Percentiles rank a stretch among this genome's conserved stretches.
Evolutionary conservation across 306 rosid genomes (phyloP).

Genomic region (Quercus cerris): DNA sequence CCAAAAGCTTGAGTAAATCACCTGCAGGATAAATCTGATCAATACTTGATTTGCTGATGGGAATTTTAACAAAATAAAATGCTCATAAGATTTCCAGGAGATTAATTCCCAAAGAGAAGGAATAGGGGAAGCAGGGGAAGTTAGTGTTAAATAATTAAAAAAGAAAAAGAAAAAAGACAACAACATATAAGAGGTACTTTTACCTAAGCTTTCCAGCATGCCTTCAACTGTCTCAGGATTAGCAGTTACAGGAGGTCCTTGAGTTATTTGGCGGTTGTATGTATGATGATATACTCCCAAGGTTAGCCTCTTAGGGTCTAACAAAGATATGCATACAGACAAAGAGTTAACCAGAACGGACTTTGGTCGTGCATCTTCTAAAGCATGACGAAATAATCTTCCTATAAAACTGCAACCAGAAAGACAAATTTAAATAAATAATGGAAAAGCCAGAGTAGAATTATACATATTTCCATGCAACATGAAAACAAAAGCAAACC

Average conservation of each 20-base stretch:
- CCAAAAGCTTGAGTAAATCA: slow-evolving; percentile 82
- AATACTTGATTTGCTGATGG: slow-evolving; percentile 2
- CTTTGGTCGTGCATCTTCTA: slow-evolving; percentile 89
- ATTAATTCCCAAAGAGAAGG: no score
- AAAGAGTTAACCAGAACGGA: slow-evolving; percentile 90
- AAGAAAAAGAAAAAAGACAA: not conserved
- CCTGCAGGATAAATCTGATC: slow-evolving; percentile 46
- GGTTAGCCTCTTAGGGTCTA: slow-evolving; percentile 81
- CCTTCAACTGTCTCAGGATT: slow-evolving; percentile 94
- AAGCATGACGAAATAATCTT: slow-evolving; percentile 83
- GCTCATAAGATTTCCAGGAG: no score
- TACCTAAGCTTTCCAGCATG: slow-evolving; percentile 95
- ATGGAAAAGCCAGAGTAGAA: not conserved
- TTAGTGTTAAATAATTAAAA: slow-evolving; percentile 7
- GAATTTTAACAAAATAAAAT: no score
- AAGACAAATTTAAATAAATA: not conserved
- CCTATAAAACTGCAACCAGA: slow-evolving; percentile 70
- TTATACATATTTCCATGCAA: not conserved
- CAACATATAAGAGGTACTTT: slow-evolving; percentile 14
- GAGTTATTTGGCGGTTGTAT: slow-evolving; percentile 70
- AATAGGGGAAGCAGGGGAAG: not conserved
- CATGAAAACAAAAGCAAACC: not conserved
- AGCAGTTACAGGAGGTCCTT: slow-evolving; percentile 58
- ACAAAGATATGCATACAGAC: slow-evolving; percentile 90
- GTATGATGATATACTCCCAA: slow-evolving; percentile 61